Evolutionary conservation across 2,329 filamentous ascomycete species (phyloP).

Genomic region (Claviceps capensis): DNA sequence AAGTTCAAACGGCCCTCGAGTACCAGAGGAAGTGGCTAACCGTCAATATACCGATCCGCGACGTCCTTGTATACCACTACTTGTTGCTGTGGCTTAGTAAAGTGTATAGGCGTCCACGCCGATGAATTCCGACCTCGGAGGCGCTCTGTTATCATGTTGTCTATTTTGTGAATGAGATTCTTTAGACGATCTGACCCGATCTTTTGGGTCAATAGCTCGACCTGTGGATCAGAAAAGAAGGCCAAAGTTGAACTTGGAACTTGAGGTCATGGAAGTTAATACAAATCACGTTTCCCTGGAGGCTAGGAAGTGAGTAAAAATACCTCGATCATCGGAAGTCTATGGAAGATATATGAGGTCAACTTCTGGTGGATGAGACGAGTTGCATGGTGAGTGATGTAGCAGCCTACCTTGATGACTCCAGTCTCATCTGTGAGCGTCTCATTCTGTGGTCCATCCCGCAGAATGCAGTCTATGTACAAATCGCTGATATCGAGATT

Average conservation of each 20-base stretch:
- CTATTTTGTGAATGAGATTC: constrained; percentile 8
- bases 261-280: neutral
- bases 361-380: neutral
- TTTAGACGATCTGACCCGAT: constrained; percentile 8
- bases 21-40: neutral
- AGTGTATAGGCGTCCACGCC: constrained; percentile 1
- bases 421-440: constrained; percentile 1
- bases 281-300: neutral
- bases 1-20: neutral
- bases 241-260: constrained; percentile 14
- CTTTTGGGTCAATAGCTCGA: constrained; percentile 13
- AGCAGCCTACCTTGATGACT: constrained; percentile 2
- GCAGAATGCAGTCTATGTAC: constrained; percentile 2
- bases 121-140: neutral
- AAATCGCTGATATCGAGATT: neutral
- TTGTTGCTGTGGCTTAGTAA: constrained; percentile 1
- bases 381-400: neutral
- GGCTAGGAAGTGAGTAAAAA: neutral
- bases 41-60: constrained; percentile 1
- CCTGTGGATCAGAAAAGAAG: constrained; percentile 21
- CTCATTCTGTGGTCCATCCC: constrained; percentile 1
- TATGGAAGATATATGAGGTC: neutral
- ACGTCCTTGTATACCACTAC: neutral
- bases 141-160: constrained; percentile 5
- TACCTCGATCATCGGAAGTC: constrained; percentile 5